Base-by-base conservation (phyloP, 352 stramenopile genomes). In the Blastocystis sp. region DNA sequence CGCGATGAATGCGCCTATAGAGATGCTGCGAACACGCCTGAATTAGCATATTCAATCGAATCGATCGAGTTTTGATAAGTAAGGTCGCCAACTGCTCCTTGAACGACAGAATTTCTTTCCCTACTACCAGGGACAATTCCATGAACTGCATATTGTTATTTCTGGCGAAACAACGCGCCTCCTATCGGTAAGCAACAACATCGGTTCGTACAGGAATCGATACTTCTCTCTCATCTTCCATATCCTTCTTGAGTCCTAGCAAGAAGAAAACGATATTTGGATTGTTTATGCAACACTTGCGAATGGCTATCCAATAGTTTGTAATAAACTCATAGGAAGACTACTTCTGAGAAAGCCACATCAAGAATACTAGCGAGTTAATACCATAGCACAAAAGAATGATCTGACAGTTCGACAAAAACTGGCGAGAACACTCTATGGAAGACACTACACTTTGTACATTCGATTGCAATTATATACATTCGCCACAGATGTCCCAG, bases 11-110 rank as follows among this genome's bases (percentile, higher is more conserved):
- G 34, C 34, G 13, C 26, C 43, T 45, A 3, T 68, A 34, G 20
- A 85, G 41, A 53, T 85, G 73, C 18, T 66, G n/a, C 4, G 73
- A 65, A 68, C 73, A 85, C 18, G 73, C 73, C n/a, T 85, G 73
- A 30, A 85, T 66, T 26, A 69, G 43, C n/a, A 39, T 4, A n/a
- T n/a, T 68, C 47, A 85, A 24, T 13, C 56, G 73, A 0, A 66
- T 18, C 2, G 73, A 24, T 45, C 55, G 45, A 39, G 73, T 85
- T 34, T 13, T 30, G 24, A 13, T 68, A 9, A 85, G 73, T 41
- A 85, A 26, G 7, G 24, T 68, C 6, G 63, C 47, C 20, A 85
- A 20, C 13, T 66, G 43, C 24, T 47, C 20, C 13, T 68, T 45
- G 8, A 85, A 20, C 47, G 26, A 50, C 5, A 13, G 9, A 43